phyloP scores from a whole-genome alignment of 495 filamentous ascomycete genomes.

The Hyaloscypha bicolor region DNA sequence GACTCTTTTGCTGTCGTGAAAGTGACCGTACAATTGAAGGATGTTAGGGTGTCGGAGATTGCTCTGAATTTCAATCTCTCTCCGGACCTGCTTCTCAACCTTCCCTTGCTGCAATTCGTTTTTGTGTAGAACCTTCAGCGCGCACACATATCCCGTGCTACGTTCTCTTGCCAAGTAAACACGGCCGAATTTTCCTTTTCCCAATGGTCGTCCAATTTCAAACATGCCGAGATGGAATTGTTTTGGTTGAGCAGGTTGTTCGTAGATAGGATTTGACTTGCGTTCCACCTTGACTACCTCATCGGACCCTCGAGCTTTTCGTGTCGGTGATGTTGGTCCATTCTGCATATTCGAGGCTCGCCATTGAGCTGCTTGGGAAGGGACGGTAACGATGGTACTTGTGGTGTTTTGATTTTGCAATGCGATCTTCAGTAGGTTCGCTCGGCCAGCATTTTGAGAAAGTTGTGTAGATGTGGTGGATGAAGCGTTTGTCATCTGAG shows the following conservation, averaged over 20 bases:
- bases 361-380: conserved; percentile 67
- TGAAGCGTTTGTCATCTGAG: conserved; percentile 45
- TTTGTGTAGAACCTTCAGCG: conserved; percentile 95
- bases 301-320: conserved; percentile 50
- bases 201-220: conserved; percentile 93
- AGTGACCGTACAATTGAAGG: conserved; percentile 90
- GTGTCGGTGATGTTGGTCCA: conserved; percentile 39
- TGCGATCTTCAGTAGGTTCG: conserved; percentile 79
- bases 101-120: conserved; percentile 82
- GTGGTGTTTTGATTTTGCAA: conserved; percentile 72
- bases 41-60: conserved; percentile 69
- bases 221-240: conserved; percentile 97
- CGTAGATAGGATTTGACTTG: conserved; percentile 35
- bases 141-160: conserved; percentile 88
- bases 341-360: conserved; percentile 46
- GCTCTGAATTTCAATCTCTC: conserved; percentile 97
- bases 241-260: conserved; percentile 59
- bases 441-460: conserved; percentile 60
- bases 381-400: conserved; percentile 61
- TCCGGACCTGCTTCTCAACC: conserved; percentile 95
- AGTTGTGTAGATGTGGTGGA: conserved; percentile 59
- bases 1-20: conserved; percentile 94
- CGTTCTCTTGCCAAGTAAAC: conserved; percentile 95
- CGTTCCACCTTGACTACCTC: conserved; percentile 41
- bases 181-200: conserved; percentile 96